These are phyloP conservation scores for Neurospora terricola DNA, from an alignment of 495 filamentous ascomycete genomes.

Conservation along the genomic window DNA sequence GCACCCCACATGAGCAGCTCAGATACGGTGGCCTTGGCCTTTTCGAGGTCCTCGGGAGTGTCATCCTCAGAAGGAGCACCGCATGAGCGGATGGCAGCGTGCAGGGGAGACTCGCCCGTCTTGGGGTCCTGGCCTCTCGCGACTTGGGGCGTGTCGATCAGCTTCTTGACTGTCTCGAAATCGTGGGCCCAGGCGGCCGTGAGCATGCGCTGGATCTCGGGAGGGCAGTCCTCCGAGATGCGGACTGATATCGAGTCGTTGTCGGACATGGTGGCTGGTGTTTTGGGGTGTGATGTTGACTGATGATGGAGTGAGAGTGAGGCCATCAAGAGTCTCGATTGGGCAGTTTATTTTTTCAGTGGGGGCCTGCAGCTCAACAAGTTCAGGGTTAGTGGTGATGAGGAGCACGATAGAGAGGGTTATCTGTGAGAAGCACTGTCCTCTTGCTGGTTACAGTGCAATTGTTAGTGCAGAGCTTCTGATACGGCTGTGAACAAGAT, in stretches of 20 bases:
- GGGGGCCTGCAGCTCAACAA: not conserved
- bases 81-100: conserved; percentile 81
- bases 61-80: conserved; percentile 39
- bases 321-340: not conserved
- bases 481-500: not conserved
- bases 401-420: not conserved
- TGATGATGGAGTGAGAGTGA: not conserved
- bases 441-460: not conserved
- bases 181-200: conserved; percentile 80
- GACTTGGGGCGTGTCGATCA: conserved; percentile 52
- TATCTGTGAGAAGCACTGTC: not conserved
- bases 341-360: not conserved
- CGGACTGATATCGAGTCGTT: conserved; percentile 33
- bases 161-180: conserved; percentile 56
- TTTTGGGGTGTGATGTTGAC: not conserved
- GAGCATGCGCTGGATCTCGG: conserved; percentile 48
- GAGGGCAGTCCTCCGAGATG: conserved; percentile 36
- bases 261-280: conserved; percentile 13
- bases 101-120: conserved; percentile 79
- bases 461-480: not conserved
- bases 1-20: conserved; percentile 78
- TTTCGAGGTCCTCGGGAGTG: conserved; percentile 37
- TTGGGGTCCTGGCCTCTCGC: conserved; percentile 75
- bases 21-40: conserved; percentile 54
- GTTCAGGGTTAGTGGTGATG: not conserved